Percentiles rank a stretch among this genome's conserved stretches.
Conservation (phyloP, 2,329 filamentous ascomycete species). For the Eutypella sp. region DNA sequence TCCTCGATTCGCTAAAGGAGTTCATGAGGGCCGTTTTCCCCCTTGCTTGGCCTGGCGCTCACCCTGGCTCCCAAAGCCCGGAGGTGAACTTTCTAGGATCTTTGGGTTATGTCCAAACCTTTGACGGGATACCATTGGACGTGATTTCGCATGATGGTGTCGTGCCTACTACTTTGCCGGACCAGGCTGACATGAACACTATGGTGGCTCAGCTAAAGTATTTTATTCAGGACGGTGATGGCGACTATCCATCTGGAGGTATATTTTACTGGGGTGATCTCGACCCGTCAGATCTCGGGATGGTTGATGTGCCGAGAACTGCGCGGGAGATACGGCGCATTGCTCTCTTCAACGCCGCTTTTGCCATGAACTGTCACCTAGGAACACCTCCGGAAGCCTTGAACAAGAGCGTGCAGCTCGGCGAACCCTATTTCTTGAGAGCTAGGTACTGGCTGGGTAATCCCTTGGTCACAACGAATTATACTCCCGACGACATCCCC, state of each 20-base stretch:
- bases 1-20: constrained; percentile 44
- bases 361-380: constrained; percentile 35
- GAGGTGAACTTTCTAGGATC: constrained; percentile 33
- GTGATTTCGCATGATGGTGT: constrained; percentile 28
- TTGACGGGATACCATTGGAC: constrained; percentile 38
- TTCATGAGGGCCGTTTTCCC: constrained; percentile 38
- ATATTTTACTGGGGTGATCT: constrained; percentile 45
- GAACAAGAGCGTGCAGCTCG: constrained; percentile 25
- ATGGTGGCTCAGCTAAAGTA: constrained; percentile 37
- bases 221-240: constrained; percentile 41
- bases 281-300: constrained; percentile 17
- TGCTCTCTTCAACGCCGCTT: constrained; percentile 41
- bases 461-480: constrained; percentile 38
- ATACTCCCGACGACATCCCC: constrained; percentile 39
- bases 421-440: constrained; percentile 40
- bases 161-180: constrained; percentile 36
- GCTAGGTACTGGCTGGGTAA: constrained; percentile 41
- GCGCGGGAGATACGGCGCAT: constrained; percentile 29
- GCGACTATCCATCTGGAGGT: constrained; percentile 38
- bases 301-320: constrained; percentile 8
- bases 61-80: constrained; percentile 1
- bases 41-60: constrained; percentile 22
- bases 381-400: constrained; percentile 25
- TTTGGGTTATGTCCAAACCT: constrained; percentile 41
- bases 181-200: constrained; percentile 28